Conservation (phyloP, 352 stramenopile genomes). For the Phytophthora hibernalis region DNA sequence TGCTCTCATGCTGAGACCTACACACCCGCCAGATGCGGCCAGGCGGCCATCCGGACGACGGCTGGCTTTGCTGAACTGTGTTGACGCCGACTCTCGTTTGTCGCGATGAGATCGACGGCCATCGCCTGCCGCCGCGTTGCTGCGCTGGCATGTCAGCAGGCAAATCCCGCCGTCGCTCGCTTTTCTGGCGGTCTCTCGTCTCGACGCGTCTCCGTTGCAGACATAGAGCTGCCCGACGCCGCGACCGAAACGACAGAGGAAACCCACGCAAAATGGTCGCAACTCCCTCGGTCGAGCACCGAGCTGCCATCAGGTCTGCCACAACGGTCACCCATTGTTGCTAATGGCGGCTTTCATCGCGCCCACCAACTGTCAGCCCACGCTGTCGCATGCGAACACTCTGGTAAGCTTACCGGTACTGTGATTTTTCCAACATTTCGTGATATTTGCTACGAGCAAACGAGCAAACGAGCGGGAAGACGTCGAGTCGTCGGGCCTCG, state of each 20-base stretch:
- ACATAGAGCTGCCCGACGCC: constrained; percentile 11
- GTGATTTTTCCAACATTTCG: constrained; percentile 14
- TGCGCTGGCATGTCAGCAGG: neutral
- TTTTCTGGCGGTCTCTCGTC: constrained; percentile 1
- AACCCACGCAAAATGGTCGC: constrained; percentile 13
- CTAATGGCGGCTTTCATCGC: neutral
- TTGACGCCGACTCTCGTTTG: constrained; percentile 19
- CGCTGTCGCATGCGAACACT: neutral
- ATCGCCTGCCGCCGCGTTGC: constrained; percentile 13
- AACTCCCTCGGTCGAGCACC: neutral
- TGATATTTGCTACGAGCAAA: constrained; percentile 9
- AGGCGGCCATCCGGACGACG: constrained; percentile 15
- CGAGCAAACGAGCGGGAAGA: constrained; percentile 7
- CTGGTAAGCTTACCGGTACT: constrained; percentile 8
- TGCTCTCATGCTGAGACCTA: neutral
- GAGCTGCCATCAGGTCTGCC: constrained; percentile 2
- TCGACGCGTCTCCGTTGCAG: constrained; percentile 8
- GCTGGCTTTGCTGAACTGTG: constrained; percentile 19
- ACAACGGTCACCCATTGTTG: neutral
- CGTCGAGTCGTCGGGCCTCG: neutral
- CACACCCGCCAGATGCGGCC: too few species aligned
- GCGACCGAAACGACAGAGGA: constrained; percentile 12
- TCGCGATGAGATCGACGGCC: constrained; percentile 13
- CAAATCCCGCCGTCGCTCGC: constrained; percentile 2
- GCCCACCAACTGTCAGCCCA: neutral